phyloP scores from a whole-genome alignment of 371 early-diverging fungal species.

The Sporodiniella umbellata region DNA sequence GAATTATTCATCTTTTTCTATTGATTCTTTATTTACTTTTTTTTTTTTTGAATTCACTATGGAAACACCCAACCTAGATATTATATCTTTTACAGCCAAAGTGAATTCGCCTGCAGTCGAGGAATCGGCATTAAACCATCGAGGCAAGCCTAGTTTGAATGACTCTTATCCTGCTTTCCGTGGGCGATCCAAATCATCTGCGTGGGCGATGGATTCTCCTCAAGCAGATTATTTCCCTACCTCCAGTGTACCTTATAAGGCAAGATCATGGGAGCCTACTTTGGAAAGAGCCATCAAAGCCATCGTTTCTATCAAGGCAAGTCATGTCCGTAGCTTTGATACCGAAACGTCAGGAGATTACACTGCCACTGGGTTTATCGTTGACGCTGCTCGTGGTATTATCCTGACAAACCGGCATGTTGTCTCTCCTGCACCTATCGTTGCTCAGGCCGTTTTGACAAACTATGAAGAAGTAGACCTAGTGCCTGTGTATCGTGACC shows the following conservation, averaged over 20 bases:
- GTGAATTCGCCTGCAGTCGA: conserved; percentile 23
- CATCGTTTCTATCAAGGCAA: conserved; percentile 86
- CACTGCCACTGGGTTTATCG: conserved; percentile 91
- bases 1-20: background rate
- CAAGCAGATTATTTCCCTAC: conserved; percentile 19
- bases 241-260: conserved; percentile 33
- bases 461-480: conserved; percentile 90
- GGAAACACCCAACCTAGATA: conserved; percentile 31
- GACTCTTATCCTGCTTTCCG: conserved; percentile 16
- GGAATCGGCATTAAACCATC: conserved; percentile 16
- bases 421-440: conserved; percentile 82
- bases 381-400: conserved; percentile 80
- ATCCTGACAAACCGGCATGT: conserved; percentile 92
- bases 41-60: too few relatives aligned
- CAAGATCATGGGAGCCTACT: conserved; percentile 74
- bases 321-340: conserved; percentile 85
- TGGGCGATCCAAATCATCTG: conserved; percentile 44
- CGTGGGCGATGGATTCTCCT: conserved; percentile 21
- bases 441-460: conserved; percentile 79
- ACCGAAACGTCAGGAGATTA: conserved; percentile 82
- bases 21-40: too few relatives aligned
- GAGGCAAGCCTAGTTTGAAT: conserved; percentile 1
- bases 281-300: conserved; percentile 73
- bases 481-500: conserved; percentile 78
- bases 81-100: conserved; percentile 14